These are phyloP conservation scores for Calamus simplicifolius DNA, from an alignment of 176 grass and related monocot species.

Conservation along the genomic window DNA sequence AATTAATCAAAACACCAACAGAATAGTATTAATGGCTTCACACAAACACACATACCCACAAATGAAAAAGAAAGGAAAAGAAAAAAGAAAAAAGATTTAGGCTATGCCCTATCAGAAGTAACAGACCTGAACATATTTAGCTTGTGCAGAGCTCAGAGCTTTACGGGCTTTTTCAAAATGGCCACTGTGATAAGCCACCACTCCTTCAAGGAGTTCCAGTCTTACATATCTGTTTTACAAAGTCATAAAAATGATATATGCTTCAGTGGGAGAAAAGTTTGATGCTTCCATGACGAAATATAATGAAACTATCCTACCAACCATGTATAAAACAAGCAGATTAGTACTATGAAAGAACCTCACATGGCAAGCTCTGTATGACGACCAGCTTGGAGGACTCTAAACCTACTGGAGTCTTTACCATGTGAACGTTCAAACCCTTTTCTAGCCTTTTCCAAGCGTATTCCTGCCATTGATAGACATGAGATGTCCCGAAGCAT, in stretches of 20 bases:
- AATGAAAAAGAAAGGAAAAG: too few species aligned
- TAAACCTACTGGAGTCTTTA: conserved; percentile 80
- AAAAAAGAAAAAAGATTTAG: too few species aligned
- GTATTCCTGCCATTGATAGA: conserved; percentile 54
- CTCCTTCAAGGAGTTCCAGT: conserved; percentile 95
- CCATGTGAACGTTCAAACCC: conserved; percentile 83
- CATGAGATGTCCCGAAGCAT: conserved; percentile 73
- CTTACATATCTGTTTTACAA: conserved; percentile 65
- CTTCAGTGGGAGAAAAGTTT: background rate
- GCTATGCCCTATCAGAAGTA: too few species aligned
- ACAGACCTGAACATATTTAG: conserved; percentile 79
- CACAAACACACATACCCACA: too few species aligned
- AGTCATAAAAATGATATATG: background rate
- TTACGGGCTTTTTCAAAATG: conserved; percentile 45
- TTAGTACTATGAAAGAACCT: conserved; percentile 20
- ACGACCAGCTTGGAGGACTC: conserved; percentile 53
- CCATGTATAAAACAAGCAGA: too few species aligned
- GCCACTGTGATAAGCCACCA: conserved; percentile 86
- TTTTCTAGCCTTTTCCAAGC: conserved; percentile 51
- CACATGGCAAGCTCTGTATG: conserved; percentile 84
- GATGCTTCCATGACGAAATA: too few species aligned
- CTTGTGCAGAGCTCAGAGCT: conserved; percentile 67
- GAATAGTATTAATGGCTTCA: too few species aligned
- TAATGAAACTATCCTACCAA: too few species aligned
- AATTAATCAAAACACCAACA: too few species aligned